Base-by-base conservation (phyloP, 495 filamentous ascomycete genomes). In the Aspergillus sparsus region DNA sequence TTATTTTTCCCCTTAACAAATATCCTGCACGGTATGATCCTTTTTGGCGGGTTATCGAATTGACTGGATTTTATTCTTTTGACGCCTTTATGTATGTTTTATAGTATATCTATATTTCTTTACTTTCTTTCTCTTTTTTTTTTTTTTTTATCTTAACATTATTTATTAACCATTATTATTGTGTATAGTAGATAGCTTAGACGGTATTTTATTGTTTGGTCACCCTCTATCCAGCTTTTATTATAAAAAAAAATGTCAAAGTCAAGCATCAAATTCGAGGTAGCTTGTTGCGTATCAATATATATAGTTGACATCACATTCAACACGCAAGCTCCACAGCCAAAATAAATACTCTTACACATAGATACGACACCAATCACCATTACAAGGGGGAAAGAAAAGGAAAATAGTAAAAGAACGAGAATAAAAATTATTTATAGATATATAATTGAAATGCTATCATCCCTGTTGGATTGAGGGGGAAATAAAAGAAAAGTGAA, bases 171-270 rank as follows among this genome's bases (percentile, higher is more conserved):
- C 10, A 32, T 49, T 53, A 62, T 57, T 15, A 41, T 49, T 47
- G 11, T 60, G 58, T 60, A 54, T 54, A 60, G 50, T 49, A 60
- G 39, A 59, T 47, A 56, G 50, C 42, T 54, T 54, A 60, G 58
- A 60, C 44, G n/a, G 57, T 21, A 27, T 46, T 54, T 18, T 35
- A 6, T 51, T 5, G 10, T 12, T 31, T 13, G 16, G 45, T 9
- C 13, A 37, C 5, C 36, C 37, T 41, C 3, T 6, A 41, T 3
- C 21, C 21, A 27, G 21, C 21, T 27, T 27, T 41, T 41, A 6
- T 9, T 9, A 6, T 5, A 5, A 41, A 41, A 41, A 41, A 41
- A 41, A 41, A 41, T n/a, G n/a, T n/a, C n/a, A n/a, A n/a, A 27
- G 21, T 3, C 21, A 27, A 27, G 1, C 1, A 27, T 27, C 21